Evolutionary conservation across 1,284 basidiomycete genomes (phyloP).

Genomic region (Ustilago hordei): DNA sequence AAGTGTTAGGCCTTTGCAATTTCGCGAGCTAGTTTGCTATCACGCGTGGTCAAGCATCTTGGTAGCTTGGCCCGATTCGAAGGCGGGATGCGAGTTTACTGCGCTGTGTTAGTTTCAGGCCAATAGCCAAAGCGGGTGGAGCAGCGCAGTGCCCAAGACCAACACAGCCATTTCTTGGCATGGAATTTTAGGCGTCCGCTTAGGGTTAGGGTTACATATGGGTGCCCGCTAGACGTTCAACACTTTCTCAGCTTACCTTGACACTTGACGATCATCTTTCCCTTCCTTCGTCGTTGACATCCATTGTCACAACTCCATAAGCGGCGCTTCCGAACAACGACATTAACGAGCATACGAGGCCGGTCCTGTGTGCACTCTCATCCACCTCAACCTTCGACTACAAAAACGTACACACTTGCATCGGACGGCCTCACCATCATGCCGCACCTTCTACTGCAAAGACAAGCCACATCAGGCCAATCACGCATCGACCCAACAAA

Average conservation of each 20-base stretch:
- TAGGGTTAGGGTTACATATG: no score
- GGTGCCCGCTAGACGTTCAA: no score
- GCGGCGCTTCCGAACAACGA: not conserved
- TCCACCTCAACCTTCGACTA: not conserved
- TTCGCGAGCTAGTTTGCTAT: not conserved
- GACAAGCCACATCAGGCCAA: conserved; percentile 10
- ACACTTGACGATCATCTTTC: not conserved
- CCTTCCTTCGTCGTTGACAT: not conserved
- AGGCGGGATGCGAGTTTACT: not conserved
- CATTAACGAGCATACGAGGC: conserved; percentile 1
- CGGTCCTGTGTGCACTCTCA: conserved; percentile 2
- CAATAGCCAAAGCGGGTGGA: not conserved
- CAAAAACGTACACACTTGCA: not conserved
- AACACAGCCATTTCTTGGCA: conserved; percentile 3
- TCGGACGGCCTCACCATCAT: conserved; percentile 5
- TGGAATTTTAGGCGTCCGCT: conserved; percentile 6
- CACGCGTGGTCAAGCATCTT: not conserved
- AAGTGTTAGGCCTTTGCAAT: not conserved
- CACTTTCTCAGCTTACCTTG: not conserved
- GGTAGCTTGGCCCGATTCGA: not conserved
- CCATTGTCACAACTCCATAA: not conserved
- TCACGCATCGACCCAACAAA: conserved; percentile 55
- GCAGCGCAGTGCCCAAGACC: conserved; percentile 7
- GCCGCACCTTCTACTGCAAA: conserved; percentile 23
- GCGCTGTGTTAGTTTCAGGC: conserved; percentile 2